phyloP scores from a whole-genome alignment of 1,284 basidiomycete genomes.

The Pascua sp. region DNA sequence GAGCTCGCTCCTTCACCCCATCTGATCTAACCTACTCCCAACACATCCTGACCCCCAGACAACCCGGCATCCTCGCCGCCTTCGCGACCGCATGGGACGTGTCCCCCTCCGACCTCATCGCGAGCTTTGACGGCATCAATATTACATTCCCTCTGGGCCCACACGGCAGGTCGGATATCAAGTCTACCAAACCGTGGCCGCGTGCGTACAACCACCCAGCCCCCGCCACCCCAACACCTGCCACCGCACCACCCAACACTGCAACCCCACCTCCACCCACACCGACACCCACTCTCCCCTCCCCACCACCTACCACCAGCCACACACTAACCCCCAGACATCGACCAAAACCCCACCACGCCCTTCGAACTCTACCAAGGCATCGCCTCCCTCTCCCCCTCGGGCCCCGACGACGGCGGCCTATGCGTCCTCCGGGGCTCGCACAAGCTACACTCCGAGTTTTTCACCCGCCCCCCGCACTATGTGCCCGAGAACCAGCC shows the following conservation, averaged over 20 bases:
- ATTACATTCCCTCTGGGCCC: conserved; percentile 18
- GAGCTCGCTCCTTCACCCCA: too few relatives aligned
- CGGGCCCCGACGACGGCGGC: conserved; percentile 26
- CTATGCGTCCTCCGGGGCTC: conserved; percentile 24
- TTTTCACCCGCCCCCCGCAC: conserved; percentile 7
- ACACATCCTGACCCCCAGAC: background rate
- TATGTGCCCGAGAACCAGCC: conserved; percentile 12
- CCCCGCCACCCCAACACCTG: conserved; percentile 3
- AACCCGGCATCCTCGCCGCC: conserved; percentile 27
- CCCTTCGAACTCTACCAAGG: conserved; percentile 22
- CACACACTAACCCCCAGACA: background rate
- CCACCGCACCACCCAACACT: too few relatives aligned
- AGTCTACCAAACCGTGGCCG: conserved; percentile 17
- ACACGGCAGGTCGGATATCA: conserved; percentile 9
- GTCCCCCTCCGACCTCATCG: conserved; percentile 38
- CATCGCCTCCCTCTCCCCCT: conserved; percentile 24
- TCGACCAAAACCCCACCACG: conserved; percentile 24
- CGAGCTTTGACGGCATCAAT: conserved; percentile 33
- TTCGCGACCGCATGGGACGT: conserved; percentile 39
- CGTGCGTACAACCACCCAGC: conserved; percentile 19
- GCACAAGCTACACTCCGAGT: conserved; percentile 14
- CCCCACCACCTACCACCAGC: too few relatives aligned
- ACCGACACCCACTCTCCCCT: conserved; percentile 13
- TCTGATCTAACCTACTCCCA: too few relatives aligned
- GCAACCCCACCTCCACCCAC: conserved; percentile 5